Conservation (phyloP, 2,329 filamentous ascomycete genomes). For the Cladosporium sphaerospermum region DNA sequence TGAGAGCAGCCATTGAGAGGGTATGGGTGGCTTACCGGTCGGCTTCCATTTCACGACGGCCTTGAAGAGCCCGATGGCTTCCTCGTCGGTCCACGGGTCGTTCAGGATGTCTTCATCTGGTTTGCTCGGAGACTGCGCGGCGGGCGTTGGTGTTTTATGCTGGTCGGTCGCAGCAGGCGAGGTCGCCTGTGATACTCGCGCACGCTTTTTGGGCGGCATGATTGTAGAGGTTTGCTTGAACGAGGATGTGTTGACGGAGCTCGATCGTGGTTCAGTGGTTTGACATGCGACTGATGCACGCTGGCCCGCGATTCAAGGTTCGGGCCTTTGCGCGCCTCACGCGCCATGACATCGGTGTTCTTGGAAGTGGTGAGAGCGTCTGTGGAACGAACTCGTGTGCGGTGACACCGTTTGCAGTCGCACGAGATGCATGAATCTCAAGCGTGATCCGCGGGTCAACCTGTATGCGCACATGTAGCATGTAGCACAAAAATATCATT, state of each 20-base stretch:
- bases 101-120: conserved; percentile 43
- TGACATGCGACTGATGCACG: conserved; percentile 7
- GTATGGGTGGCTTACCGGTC: conserved; percentile 45
- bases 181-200: conserved; percentile 48
- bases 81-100: conserved; percentile 90
- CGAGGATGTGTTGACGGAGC: not conserved
- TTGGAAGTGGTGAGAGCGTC: not conserved
- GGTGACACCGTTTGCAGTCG: too few species aligned
- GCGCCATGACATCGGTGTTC: not conserved
- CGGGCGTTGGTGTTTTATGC: conserved; percentile 32
- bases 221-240: not conserved
- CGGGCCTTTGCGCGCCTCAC: conserved; percentile 2
- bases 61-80: conserved; percentile 88
- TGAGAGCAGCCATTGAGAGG: too few species aligned
- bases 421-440: too few species aligned
- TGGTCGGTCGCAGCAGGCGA: conserved; percentile 47
- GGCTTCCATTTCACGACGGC: conserved; percentile 92
- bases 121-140: conserved; percentile 38
- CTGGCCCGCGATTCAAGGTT: conserved; percentile 3
- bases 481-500: too few species aligned
- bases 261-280: not conserved
- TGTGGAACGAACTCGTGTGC: not conserved
- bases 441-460: too few species aligned
- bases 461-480: too few species aligned
- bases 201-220: conserved; percentile 68